Evolutionary conservation across 2,329 filamentous ascomycete genomes (phyloP).

Genomic region (Colletotrichum sp.): DNA sequence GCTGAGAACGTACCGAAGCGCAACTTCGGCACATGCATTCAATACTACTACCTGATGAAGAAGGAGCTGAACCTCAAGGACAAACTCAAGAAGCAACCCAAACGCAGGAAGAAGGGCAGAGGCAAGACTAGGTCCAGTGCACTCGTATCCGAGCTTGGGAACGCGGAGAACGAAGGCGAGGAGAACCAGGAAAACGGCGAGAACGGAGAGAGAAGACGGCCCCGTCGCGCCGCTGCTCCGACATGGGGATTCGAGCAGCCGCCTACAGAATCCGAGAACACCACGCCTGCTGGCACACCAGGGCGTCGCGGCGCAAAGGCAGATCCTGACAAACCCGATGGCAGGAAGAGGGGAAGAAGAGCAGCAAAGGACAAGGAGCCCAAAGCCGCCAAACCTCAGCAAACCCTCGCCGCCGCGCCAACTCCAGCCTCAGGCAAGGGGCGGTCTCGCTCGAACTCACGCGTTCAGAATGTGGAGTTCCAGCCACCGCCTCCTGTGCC

Average conservation of each 20-base stretch:
- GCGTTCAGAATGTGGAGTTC: conserved; percentile 49
- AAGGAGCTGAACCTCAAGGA: conserved; percentile 79
- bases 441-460: conserved; percentile 61
- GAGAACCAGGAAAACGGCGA: conserved; percentile 63
- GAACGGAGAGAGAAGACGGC: conserved; percentile 64
- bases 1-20: conserved; percentile 70
- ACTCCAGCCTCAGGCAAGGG: conserved; percentile 44
- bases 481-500: conserved; percentile 40
- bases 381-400: conserved; percentile 41
- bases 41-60: conserved; percentile 85
- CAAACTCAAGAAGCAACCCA: conserved; percentile 71
- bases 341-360: conserved; percentile 45
- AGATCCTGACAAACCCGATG: conserved; percentile 46
- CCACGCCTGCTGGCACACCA: conserved; percentile 63
- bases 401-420: conserved; percentile 51
- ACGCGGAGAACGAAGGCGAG: conserved; percentile 61
- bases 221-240: conserved; percentile 71
- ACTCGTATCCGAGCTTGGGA: conserved; percentile 71
- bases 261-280: conserved; percentile 64
- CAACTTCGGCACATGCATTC: conserved; percentile 80
- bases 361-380: conserved; percentile 45
- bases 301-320: conserved; percentile 56
- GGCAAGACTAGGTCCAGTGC: conserved; percentile 66
- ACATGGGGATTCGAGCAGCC: conserved; percentile 72
- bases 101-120: conserved; percentile 53